These are phyloP conservation scores for Jatropha curcas DNA, from an alignment of 345 rosid genomes.

Conservation along the genomic window DNA sequence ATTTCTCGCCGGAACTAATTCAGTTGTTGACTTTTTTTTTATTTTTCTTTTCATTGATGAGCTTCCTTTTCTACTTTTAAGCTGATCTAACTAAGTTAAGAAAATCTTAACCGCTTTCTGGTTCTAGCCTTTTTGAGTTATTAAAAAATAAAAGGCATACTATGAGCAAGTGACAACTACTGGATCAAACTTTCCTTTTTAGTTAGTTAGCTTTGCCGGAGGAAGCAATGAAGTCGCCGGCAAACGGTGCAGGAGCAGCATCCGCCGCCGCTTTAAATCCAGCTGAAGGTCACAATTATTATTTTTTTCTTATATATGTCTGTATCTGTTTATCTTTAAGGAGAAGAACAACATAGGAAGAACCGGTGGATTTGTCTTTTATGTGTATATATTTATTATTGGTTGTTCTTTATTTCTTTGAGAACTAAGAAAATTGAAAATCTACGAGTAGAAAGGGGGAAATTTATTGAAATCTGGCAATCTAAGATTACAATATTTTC, in stretches of 20 bases:
- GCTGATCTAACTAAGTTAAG: conserved; percentile 29
- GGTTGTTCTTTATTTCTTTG: not conserved
- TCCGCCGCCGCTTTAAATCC: conserved; percentile 17
- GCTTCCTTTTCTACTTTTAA: not conserved
- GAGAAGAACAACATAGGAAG: conserved; percentile 14
- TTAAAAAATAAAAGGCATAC: not conserved
- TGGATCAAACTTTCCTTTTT: not conserved
- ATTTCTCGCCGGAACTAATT: not conserved
- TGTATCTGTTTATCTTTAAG: not conserved
- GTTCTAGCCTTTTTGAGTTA: not conserved
- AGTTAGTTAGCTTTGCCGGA: not conserved
- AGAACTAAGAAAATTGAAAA: not conserved
- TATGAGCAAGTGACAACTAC: conserved; percentile 16
- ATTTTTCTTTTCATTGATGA: not conserved
- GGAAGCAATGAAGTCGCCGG: conserved; percentile 45
- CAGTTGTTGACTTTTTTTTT: not conserved
- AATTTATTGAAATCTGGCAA: too few relatives aligned
- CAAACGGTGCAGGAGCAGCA: conserved; percentile 35
- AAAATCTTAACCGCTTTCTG: not conserved
- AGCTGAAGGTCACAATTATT: conserved; percentile 45
- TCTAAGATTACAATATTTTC: not conserved
- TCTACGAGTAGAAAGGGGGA: too few relatives aligned
- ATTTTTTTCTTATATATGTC: not conserved
- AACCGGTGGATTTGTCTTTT: conserved; percentile 23
- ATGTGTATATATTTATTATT: not conserved